A percentile compares a stretch with the other conserved stretches of the same genome.
These are phyloP conservation scores for Carex parvula DNA, from an alignment of 176 grass and related monocot species.

Conservation along the genomic window DNA sequence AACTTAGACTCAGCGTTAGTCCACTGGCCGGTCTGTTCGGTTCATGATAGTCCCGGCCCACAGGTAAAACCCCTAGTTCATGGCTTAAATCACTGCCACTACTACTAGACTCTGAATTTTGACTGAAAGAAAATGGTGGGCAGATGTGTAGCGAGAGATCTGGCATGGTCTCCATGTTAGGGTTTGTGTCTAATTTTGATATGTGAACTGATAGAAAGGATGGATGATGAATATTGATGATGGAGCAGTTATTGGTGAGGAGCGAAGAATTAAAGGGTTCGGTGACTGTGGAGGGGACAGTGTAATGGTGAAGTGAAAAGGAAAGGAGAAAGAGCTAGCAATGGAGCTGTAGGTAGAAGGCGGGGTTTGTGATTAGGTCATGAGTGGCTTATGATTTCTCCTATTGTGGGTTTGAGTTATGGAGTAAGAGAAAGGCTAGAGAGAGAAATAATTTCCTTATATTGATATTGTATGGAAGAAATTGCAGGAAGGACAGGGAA, in stretches of 20 bases:
- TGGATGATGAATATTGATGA: not conserved
- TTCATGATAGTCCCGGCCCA: not conserved
- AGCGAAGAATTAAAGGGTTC: conserved; percentile 25
- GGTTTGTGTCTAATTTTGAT: not conserved
- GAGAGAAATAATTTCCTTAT: conserved; percentile 29
- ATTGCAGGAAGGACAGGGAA: conserved; percentile 34
- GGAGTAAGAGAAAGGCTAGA: conserved; percentile 2
- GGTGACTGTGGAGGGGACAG: conserved; percentile 32
- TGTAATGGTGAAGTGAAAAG: conserved; percentile 9
- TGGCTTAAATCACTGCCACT: conserved; percentile 30
- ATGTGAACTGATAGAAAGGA: not conserved
- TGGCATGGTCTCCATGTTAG: conserved; percentile 19
- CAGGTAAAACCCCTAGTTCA: conserved; percentile 29
- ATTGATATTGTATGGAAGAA: conserved; percentile 33
- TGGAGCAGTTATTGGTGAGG: conserved; percentile 5
- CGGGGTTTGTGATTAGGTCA: conserved; percentile 71
- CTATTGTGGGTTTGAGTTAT: conserved; percentile 34
- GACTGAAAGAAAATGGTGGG: conserved; percentile 36
- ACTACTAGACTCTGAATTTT: conserved; percentile 18
- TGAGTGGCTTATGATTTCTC: conserved; percentile 74
- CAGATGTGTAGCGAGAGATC: conserved; percentile 83
- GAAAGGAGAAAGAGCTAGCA: conserved; percentile 18
- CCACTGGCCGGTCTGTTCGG: not conserved
- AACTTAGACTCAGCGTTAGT: conserved; percentile 52
- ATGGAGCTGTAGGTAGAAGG: conserved; percentile 18